These are phyloP conservation scores for Ogataea parapolymorpha DNA, from an alignment of 805 yeast genomes.

Conservation along the genomic window DNA sequence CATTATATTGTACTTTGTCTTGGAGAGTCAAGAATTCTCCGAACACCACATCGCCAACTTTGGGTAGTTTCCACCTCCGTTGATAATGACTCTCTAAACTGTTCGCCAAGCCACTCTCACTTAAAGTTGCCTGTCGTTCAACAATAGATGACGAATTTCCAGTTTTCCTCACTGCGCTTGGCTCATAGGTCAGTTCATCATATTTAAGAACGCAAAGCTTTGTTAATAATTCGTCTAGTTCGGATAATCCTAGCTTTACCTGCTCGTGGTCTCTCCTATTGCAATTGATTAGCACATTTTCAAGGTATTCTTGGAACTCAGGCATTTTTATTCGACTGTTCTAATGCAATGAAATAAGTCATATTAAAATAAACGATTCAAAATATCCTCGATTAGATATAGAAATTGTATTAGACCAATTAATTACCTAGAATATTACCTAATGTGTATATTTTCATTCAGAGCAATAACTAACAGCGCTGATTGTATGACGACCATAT, in stretches of 20 bases:
- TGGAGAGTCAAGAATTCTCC: constrained; percentile 44
- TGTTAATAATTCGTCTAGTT: neutral
- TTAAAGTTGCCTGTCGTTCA: too few species aligned
- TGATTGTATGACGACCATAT: too few species aligned
- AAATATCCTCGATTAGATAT: too few species aligned
- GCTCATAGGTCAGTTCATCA: neutral
- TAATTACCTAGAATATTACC: too few species aligned
- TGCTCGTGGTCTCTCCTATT: neutral
- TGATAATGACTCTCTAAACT: neutral
- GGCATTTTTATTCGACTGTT: neutral
- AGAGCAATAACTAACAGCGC: too few species aligned
- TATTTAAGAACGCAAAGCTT: constrained; percentile 3
- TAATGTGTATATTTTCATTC: too few species aligned
- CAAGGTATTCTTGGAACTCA: neutral
- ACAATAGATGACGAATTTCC: too few species aligned
- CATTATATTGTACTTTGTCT: constrained; percentile 50
- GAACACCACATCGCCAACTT: neutral
- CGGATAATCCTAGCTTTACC: neutral
- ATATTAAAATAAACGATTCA: too few species aligned
- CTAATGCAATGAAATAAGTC: too few species aligned
- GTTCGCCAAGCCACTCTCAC: too few species aligned
- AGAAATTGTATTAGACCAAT: too few species aligned
- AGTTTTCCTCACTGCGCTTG: too few species aligned
- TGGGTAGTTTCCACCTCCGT: constrained; percentile 6
- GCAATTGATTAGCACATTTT: neutral